Evolutionary conservation across 306 rosid species (phyloP), one percentile per base, ranked within the genome.

Genomic region (Pyrus pyrifolia): DNA sequence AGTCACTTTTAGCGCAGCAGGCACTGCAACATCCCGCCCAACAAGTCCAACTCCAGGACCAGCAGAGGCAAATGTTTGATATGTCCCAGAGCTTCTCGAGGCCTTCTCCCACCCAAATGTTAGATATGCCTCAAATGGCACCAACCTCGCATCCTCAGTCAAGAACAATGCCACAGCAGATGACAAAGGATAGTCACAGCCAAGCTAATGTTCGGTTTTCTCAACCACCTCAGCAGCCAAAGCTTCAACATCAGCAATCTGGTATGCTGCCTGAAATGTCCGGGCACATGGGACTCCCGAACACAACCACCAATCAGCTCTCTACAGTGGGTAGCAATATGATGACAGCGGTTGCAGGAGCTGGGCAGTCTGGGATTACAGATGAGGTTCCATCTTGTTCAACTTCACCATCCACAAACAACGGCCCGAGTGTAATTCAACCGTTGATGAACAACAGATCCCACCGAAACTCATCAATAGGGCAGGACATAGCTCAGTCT

Each of bases 311-410:
- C 68, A 88, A 86, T 81, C 93, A 89, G 58, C 85, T 83, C 68
- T 82, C 87, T 67, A 69, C 85, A 52, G 81, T 78, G 75, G 89
- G 86, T 61, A 80, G 91, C 29, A 79, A 88, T 80, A 76, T 79
- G 19, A 46, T 85, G 74, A 79, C 85, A 2, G 96, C 87, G 76
- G 86, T 84, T 74, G 86, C 85, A 21, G 89, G 84, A 79, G 86
- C 83, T 2, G 99, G 89, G 52, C 99, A 86, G 76, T 91, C 97
- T 22, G 92, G 88, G 46, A 75, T 89, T 66, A 92, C 96, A 12
- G 98, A 95, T 33, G 98, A 95, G 75, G 75, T 85, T 83, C 99
- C 96, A 44, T 95, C 99, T 40, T 91, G 97, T 80, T 92, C 97
- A 73, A 92, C 96, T 27, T 95, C 99, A 65, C 98, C 99, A 71